Evolutionary conservation across 495 filamentous ascomycete genomes (phyloP).

Genomic region (Trichodelitschia bisporula): DNA sequence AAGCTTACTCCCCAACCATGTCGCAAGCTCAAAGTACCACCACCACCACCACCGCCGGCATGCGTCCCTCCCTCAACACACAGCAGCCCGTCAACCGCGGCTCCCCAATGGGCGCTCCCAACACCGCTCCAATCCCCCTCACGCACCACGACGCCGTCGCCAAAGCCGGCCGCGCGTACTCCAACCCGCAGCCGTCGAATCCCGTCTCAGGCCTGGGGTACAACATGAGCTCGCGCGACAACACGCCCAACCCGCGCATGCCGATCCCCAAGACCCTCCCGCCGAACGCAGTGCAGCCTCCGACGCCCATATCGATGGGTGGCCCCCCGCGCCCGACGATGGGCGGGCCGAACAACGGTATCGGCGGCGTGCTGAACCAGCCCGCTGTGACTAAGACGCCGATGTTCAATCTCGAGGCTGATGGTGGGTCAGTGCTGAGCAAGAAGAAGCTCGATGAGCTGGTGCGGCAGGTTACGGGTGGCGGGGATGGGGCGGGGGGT

Average conservation of each 20-base stretch:
- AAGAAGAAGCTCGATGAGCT: constrained; percentile 95
- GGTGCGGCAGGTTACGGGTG: constrained; percentile 76
- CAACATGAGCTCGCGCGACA: constrained; percentile 9
- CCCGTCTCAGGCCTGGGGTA: constrained; percentile 13
- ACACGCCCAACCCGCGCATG: constrained; percentile 12
- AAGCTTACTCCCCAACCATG: constrained; percentile 1
- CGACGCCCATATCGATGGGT: too few relatives aligned
- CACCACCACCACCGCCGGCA: constrained; percentile 5
- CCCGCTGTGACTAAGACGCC: constrained; percentile 65
- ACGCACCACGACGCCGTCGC: constrained; percentile 37
- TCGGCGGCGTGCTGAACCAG: constrained; percentile 59
- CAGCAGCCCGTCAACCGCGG: constrained; percentile 5
- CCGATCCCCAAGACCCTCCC: constrained; percentile 53
- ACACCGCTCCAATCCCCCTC: constrained; percentile 24
- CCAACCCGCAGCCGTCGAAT: constrained; percentile 14
- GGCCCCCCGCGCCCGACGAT: constrained; percentile 51
- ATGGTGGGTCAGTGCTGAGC: constrained; percentile 68
- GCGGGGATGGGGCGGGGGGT: constrained; percentile 38
- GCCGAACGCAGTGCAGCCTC: constrained; percentile 41
- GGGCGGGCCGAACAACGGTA: constrained; percentile 44
- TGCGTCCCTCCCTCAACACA: constrained; percentile 10
- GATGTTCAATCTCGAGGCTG: constrained; percentile 60
- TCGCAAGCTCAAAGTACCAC: constrained; percentile 3
- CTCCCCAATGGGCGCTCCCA: constrained; percentile 4
- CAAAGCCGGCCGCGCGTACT: constrained; percentile 33